A percentile compares a stretch with the other conserved stretches of the same genome.
These are phyloP conservation scores for Salix suchowensis DNA, from an alignment of 345 rosid species.

Conservation along the genomic window DNA sequence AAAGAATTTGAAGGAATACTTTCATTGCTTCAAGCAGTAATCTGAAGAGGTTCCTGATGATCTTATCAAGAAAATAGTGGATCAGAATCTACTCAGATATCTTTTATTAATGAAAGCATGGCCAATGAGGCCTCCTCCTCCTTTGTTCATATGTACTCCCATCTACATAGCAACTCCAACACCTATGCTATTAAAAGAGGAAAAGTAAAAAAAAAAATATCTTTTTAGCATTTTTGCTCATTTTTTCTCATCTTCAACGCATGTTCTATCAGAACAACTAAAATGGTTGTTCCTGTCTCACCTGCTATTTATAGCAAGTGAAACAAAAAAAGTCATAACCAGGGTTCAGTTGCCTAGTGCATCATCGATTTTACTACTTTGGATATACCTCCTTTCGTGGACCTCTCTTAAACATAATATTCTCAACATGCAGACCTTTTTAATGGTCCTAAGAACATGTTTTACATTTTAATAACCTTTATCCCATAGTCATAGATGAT, in stretches of 20 bases:
- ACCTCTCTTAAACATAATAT: constrained; percentile 19
- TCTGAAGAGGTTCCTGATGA: background rate
- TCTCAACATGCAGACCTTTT: background rate
- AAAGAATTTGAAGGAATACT: background rate
- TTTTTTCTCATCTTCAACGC: too few relatives aligned
- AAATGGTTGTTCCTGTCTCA: too few relatives aligned
- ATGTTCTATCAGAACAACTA: too few relatives aligned
- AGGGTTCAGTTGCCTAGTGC: constrained; percentile 19
- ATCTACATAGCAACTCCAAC: background rate
- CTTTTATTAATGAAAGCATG: background rate
- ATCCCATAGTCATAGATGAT: background rate
- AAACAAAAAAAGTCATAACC: background rate
- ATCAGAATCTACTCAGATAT: background rate
- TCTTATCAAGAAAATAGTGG: background rate
- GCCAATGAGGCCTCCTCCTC: background rate
- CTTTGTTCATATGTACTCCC: background rate
- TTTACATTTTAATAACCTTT: too few relatives aligned
- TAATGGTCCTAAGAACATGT: background rate
- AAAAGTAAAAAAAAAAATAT: too few relatives aligned
- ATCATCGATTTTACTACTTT: constrained; percentile 29
- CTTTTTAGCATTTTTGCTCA: too few relatives aligned
- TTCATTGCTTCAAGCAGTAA: background rate
- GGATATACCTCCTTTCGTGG: constrained; percentile 27
- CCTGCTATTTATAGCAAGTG: too few relatives aligned
- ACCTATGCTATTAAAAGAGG: too few relatives aligned